Percentiles rank a stretch among this genome's conserved stretches.
Evolutionary conservation across 352 stramenopile genomes (phyloP).

Genomic region (Pythium vanterpoolii): DNA sequence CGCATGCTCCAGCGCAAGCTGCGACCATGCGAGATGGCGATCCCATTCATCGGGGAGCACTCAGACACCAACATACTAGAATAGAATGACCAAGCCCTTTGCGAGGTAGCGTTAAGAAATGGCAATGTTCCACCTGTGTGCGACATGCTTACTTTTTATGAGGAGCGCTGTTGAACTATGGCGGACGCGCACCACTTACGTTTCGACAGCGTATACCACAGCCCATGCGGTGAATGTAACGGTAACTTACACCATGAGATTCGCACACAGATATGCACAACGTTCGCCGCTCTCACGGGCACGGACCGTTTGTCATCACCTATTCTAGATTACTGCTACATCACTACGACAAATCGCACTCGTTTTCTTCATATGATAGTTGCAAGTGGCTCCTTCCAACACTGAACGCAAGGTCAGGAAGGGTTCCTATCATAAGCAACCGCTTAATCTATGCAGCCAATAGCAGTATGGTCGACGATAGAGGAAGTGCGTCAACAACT

Average conservation of each 20-base stretch:
- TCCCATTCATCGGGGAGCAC: no score
- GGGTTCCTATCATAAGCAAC: slow-evolving; percentile 90
- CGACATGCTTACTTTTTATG: background rate
- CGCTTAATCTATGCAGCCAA: slow-evolving; percentile 83
- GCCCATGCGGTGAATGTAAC: background rate
- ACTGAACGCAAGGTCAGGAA: slow-evolving; percentile 62
- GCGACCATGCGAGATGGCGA: background rate
- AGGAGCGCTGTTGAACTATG: background rate
- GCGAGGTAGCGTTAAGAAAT: no score
- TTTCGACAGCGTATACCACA: no score
- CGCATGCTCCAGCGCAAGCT: no score
- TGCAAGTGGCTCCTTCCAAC: slow-evolving; percentile 87
- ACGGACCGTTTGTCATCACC: background rate
- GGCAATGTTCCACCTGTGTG: no score
- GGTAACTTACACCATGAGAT: background rate
- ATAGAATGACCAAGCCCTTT: no score
- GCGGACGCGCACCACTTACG: no score
- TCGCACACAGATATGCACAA: background rate
- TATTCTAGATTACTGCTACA: background rate
- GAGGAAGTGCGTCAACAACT: slow-evolving; percentile 63
- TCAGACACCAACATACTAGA: no score
- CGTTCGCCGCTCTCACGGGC: background rate
- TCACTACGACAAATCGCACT: background rate
- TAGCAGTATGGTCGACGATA: slow-evolving; percentile 82
- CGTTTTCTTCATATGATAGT: slow-evolving; percentile 43